Evolutionary conservation across 805 yeast genomes (phyloP), one percentile per base, ranked within the genome.

Genomic region (Hagleromyces aurorensis): DNA sequence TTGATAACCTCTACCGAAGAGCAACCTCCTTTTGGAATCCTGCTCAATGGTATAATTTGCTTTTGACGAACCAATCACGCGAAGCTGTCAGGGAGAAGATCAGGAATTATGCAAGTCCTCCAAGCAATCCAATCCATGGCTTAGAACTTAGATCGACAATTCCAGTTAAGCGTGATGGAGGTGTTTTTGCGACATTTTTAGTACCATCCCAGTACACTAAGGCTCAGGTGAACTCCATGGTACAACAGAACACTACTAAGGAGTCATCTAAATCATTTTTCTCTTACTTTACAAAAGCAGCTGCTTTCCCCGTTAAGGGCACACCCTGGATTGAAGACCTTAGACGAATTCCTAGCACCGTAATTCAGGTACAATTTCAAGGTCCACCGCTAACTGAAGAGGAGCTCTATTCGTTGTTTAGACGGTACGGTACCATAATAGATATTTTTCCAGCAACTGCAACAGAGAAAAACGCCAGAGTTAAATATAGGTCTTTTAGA

Each of bases 291-390:
- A 54, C 69, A 2, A 61, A 57, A 33, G 80, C 78, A 2, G 60
- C 62, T 36, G 78, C 69, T 30, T 78, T 67, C 47, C 76, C 81
- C 1, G 96, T 91, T 1, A 78, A 80, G 44, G 99, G 99, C 38
- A 64, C 70, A 2, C 98, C 99, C 0, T 89, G 96, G 96, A 80
- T 91, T 37, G 97, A 89, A 59, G 98, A 91, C 52, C 63, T 91
- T 52, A 70, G 83, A 44, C 61, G 96, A 38, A 71, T 68, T 40
- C 94, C 94, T 6, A 74, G 79, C 31, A 58, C 67, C 6, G 64
- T 65, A 9, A 57, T 91, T 14, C 69, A 71, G 32, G 75, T 89
- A 4, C 65, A 67, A 16, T 87, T 79, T 50, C 85, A 79, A 41
- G 96, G 96, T 1, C 74, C 75, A 0, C 66, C 75, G 5, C 58